Conservation (phyloP, 805 yeast genomes). For the Metschnikowia matae region DNA sequence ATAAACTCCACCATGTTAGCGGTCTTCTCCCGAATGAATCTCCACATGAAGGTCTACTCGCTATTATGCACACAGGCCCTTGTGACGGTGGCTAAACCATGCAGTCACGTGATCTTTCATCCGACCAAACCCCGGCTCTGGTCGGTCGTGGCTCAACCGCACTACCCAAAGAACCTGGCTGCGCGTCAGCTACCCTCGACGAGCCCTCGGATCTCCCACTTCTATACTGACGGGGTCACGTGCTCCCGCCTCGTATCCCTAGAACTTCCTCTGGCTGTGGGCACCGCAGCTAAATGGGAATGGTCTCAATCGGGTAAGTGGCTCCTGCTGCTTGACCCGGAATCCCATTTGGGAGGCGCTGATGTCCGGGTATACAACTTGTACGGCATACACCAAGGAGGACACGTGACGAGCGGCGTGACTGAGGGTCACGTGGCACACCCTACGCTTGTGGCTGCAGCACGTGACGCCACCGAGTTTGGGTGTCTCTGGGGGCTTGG, state of each 20-base stretch:
- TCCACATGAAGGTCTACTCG: conserved; percentile 34
- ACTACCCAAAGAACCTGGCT: conserved; percentile 13
- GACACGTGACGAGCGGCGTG: not conserved
- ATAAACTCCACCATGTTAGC: conserved; percentile 31
- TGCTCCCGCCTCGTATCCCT: conserved; percentile 23
- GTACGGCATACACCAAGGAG: conserved; percentile 21
- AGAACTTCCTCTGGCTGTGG: conserved; percentile 21
- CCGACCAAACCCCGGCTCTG: conserved; percentile 24
- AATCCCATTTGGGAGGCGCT: conserved; percentile 26
- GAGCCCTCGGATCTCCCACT: conserved; percentile 21
- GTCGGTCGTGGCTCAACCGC: conserved; percentile 29
- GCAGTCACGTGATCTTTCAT: conserved; percentile 17
- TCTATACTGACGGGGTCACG: conserved; percentile 30
- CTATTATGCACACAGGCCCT: conserved; percentile 32
- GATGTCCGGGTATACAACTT: conserved; percentile 24
- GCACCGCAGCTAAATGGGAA: conserved; percentile 11
- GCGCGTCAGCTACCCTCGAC: conserved; percentile 4
- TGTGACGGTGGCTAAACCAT: conserved; percentile 33
- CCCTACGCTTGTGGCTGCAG: not conserved
- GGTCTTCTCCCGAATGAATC: conserved; percentile 24
- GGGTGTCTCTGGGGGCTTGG: not conserved
- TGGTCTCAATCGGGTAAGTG: conserved; percentile 38
- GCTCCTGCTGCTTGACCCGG: conserved; percentile 26
- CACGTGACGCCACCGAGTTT: not conserved
- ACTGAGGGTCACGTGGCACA: not conserved